phyloP scores from a whole-genome alignment of 768 basidiomycete genomes.

The Tulasnella sp. region DNA sequence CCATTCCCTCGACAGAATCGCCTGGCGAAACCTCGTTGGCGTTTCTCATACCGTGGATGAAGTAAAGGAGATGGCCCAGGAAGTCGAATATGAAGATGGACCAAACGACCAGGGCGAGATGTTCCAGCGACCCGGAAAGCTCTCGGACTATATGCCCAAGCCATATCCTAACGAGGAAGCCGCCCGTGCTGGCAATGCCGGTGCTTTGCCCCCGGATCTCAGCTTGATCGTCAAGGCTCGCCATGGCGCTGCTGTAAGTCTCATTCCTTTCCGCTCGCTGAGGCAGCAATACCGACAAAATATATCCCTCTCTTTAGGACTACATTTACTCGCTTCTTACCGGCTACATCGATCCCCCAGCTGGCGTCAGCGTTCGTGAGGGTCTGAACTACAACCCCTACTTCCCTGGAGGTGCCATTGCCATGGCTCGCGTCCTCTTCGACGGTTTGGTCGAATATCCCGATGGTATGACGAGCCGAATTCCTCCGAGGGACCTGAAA shows the following conservation, averaged over 20 bases:
- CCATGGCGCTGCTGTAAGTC: constrained; percentile 87
- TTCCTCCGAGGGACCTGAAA: background rate
- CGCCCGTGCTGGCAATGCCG: constrained; percentile 86
- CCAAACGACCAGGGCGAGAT: constrained; percentile 93
- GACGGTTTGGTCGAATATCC: constrained; percentile 96
- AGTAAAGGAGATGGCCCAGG: constrained; percentile 86
- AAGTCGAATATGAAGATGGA: constrained; percentile 94
- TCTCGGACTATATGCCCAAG: constrained; percentile 91
- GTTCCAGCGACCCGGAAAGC: constrained; percentile 98
- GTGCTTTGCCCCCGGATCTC: constrained; percentile 95
- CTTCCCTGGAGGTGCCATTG: constrained; percentile 98
- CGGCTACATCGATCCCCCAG: constrained; percentile 94
- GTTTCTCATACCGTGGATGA: constrained; percentile 95
- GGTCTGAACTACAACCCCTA: constrained; percentile 99
- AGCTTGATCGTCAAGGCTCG: constrained; percentile 97
- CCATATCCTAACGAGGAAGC: constrained; percentile 99
- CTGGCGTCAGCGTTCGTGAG: constrained; percentile 89
- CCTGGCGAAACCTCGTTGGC: constrained; percentile 98
- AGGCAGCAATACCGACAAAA: background rate
- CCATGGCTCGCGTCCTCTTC: constrained; percentile 95
- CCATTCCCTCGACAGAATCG: constrained; percentile 98
- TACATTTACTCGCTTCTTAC: constrained; percentile 96
- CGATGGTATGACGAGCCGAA: constrained; percentile 57
- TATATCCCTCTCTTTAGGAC: constrained; percentile 58
- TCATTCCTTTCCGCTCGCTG: background rate